Base-by-base conservation (phyloP, 441 rosid species). In the Populus hybrid region DNA sequence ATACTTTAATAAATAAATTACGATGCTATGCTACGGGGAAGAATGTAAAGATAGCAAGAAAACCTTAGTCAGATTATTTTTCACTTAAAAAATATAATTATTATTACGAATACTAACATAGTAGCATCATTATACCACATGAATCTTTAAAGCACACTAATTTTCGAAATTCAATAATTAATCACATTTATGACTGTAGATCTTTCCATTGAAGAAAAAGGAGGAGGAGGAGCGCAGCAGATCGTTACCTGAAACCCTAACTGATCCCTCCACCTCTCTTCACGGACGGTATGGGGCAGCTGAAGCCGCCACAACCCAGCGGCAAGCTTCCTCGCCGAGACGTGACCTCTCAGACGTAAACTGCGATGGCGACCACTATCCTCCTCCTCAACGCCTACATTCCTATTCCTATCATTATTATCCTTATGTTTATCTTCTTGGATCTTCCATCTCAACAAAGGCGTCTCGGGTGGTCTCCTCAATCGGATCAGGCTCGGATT, bases 251-350 rank as follows among this genome's bases (percentile, higher is more conserved):
- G 90, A 86, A 90, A 84, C 88, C 93, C 94, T 82, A 88, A 79
- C 45, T 83, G 86, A 77, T 87, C 93, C 42, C 77, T 81, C 29
- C 82, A 28, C 29, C 29, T 73, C 66, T 82, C 83, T 59, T 78
- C 80, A 1, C 68, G 80, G 77, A 67, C 83, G 20, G 82, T 67
- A 82, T 87, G 92, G 71, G 94, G 84, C 11, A 88, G 78, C 86
- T 90, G 97, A 82, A 94, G 74, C 84, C 98, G 80, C 99, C 99
- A 96, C 21, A 96, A 82, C 2, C 91, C 97, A 3, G 98, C 97
- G 3, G 94, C 98, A 42, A 95, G 89, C 87, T 88, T 94, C 89
- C 99, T 88, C 40, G 92, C 97, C 29, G 98, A 94, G 1, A 91
- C 91, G 0, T 73, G 76, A 64, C 79, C 87, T 79, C 83, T 79